These are phyloP conservation scores for Phytopythium chamaehyphon DNA, from an alignment of 352 stramenopile genomes.

Conservation along the genomic window DNA sequence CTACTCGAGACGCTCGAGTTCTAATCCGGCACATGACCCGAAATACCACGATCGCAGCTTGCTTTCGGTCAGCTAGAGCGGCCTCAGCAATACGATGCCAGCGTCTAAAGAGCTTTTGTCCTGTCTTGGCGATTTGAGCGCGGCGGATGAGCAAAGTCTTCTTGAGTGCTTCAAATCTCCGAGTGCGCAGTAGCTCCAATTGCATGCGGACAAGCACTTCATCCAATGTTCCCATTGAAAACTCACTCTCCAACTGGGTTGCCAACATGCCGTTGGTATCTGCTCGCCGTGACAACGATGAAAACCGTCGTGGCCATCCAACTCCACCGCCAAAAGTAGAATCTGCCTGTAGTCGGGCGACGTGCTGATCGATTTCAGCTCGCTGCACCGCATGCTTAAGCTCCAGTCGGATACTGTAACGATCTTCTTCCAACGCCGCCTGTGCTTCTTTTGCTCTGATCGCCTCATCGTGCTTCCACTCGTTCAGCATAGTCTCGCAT, in stretches of 20 bases:
- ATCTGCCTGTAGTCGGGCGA: conserved; percentile 44
- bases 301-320: too few relatives aligned
- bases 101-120: conserved; percentile 26
- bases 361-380: conserved; percentile 58
- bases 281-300: not conserved
- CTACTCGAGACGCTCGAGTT: conserved; percentile 19
- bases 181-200: conserved; percentile 50
- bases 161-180: conserved; percentile 64
- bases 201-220: conserved; percentile 65
- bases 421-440: conserved; percentile 51
- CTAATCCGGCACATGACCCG: conserved; percentile 32
- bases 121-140: conserved; percentile 22
- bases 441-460: conserved; percentile 51
- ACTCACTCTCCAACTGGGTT: conserved; percentile 20
- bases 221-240: conserved; percentile 48
- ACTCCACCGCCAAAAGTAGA: conserved; percentile 2
- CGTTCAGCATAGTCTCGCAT: conserved; percentile 39
- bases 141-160: conserved; percentile 56
- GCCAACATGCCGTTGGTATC: not conserved
- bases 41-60: conserved; percentile 40
- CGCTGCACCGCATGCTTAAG: conserved; percentile 57
- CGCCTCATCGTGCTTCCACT: conserved; percentile 52
- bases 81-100: conserved; percentile 40
- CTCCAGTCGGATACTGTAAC: conserved; percentile 60
- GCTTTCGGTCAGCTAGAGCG: conserved; percentile 16